phyloP scores from a whole-genome alignment of 164 flowering plant genomes.

The Macadamia tetraphylla region DNA sequence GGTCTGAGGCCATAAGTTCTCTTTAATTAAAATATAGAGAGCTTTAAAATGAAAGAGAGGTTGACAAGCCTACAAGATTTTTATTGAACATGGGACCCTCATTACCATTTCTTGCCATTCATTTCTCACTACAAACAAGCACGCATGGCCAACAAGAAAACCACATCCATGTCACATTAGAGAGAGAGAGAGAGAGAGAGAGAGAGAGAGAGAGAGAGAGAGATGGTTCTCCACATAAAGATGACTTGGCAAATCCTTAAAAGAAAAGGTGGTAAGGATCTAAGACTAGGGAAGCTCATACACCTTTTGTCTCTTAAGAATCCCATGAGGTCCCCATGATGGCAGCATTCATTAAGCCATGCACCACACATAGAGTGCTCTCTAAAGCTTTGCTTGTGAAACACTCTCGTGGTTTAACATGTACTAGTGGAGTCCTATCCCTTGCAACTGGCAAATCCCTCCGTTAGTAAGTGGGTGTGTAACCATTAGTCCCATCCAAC shows the following conservation, averaged over 20 bases:
- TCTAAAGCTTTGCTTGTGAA: no score
- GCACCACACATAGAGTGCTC: background rate
- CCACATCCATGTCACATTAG: slow-evolving; percentile 1
- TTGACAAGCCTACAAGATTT: no score
- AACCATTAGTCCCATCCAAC: no score
- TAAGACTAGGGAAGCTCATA: background rate
- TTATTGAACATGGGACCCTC: background rate
- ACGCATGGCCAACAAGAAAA: slow-evolving; percentile 20
- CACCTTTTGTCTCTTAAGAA: background rate
- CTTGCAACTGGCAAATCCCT: no score
- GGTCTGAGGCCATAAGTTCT: no score
- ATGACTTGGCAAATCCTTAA: no score
- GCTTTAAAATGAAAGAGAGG: no score
- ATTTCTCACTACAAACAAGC: slow-evolving; percentile 15
- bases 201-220: no score
- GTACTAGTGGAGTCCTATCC: no score
- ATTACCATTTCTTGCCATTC: slow-evolving; percentile 7
- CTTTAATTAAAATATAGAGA: no score
- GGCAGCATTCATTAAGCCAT: slow-evolving; percentile 1
- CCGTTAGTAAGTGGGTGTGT: no score
- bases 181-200: background rate
- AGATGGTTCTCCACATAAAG: slow-evolving; percentile 2
- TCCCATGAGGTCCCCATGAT: background rate
- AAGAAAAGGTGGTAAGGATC: background rate
- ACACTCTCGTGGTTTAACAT: no score